Percentiles rank a stretch among this genome's conserved stretches.
These are phyloP conservation scores for Thymus quinquecostatus DNA, from an alignment of 257 asterid species.

Conservation along the genomic window DNA sequence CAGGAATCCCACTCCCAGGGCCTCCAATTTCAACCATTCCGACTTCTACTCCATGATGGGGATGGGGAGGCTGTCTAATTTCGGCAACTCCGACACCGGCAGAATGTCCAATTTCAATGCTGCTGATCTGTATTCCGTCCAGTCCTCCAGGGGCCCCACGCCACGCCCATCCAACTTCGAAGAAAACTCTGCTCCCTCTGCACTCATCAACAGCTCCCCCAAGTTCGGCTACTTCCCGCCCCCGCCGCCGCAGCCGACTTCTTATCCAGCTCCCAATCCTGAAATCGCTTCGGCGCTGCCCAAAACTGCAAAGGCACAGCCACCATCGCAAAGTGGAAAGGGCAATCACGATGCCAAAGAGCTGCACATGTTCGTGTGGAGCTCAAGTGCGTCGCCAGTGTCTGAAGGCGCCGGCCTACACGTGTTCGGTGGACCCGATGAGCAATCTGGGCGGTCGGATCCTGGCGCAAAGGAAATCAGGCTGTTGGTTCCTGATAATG, in stretches of 20 bases:
- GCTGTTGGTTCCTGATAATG: constrained; percentile 64
- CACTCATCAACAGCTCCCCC: constrained; percentile 60
- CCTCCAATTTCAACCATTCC: constrained; percentile 55
- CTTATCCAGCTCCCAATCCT: constrained; percentile 94
- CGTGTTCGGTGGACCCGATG: constrained; percentile 61
- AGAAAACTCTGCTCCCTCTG: constrained; percentile 70
- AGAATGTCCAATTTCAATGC: constrained; percentile 73
- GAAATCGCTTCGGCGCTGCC: constrained; percentile 70
- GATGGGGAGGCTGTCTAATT: constrained; percentile 78
- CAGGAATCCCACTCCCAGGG: constrained; percentile 57
- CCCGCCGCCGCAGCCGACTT: constrained; percentile 43
- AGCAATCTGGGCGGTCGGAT: constrained; percentile 83
- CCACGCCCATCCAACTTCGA: constrained; percentile 93
- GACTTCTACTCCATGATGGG: constrained; percentile 71
- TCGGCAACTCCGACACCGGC: constrained; percentile 74
- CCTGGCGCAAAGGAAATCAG: constrained; percentile 94
- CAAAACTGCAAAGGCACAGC: constrained; percentile 42
- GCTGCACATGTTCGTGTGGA: constrained; percentile 99
- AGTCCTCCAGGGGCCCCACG: constrained; percentile 89
- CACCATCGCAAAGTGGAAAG: constrained; percentile 35
- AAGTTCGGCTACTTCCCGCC: constrained; percentile 71
- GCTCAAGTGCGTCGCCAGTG: constrained; percentile 95
- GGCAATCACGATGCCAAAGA: constrained; percentile 79
- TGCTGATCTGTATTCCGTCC: constrained; percentile 82
- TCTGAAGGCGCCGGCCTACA: constrained; percentile 57